phyloP scores from a whole-genome alignment of 306 rosid species.

The Arachis hypogaea region DNA sequence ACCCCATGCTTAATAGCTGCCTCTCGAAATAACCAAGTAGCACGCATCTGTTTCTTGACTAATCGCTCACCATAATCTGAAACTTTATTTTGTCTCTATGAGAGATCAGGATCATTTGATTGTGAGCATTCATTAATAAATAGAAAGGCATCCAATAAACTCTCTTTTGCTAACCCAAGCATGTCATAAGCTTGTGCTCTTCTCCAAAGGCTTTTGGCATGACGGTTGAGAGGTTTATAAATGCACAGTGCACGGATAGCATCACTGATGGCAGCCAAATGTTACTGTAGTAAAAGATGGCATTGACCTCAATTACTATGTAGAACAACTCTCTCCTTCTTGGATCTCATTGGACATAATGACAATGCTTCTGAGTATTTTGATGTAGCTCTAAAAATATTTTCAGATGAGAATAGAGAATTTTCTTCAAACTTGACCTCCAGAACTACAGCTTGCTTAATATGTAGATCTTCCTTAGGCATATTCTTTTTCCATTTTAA shows the following conservation, averaged over 20 bases:
- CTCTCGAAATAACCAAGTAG: slow-evolving; percentile 96
- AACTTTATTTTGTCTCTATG: slow-evolving; percentile 87
- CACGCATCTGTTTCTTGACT: slow-evolving; percentile 98
- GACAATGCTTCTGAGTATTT: slow-evolving; percentile 96
- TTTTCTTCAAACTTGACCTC: slow-evolving; percentile 99
- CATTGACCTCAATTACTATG: slow-evolving; percentile 97
- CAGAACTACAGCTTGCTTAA: slow-evolving; percentile 96
- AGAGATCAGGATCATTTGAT: slow-evolving; percentile 93
- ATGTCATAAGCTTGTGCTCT: slow-evolving; percentile 99
- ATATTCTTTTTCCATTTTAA: slow-evolving; percentile 90
- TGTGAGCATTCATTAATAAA: slow-evolving; percentile 98
- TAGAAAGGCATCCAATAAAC: slow-evolving; percentile 91
- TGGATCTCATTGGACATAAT: slow-evolving; percentile 96
- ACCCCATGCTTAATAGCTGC: slow-evolving; percentile 90
- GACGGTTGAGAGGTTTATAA: slow-evolving; percentile 92
- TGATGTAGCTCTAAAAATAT: slow-evolving; percentile 89
- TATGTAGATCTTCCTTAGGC: slow-evolving; percentile 97
- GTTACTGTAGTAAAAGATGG: slow-evolving; percentile 89
- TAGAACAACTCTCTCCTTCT: slow-evolving; percentile 93
- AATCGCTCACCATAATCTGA: slow-evolving; percentile 95
- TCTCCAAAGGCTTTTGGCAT: slow-evolving; percentile 99
- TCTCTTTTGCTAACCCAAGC: slow-evolving; percentile 94
- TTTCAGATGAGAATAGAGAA: slow-evolving; percentile 92
- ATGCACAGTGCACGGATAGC: slow-evolving; percentile 96
- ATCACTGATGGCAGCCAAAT: slow-evolving; percentile 93